Evolutionary conservation across 2,329 filamentous ascomycete species (phyloP).

Genomic region (Penicillium janthinellum): DNA sequence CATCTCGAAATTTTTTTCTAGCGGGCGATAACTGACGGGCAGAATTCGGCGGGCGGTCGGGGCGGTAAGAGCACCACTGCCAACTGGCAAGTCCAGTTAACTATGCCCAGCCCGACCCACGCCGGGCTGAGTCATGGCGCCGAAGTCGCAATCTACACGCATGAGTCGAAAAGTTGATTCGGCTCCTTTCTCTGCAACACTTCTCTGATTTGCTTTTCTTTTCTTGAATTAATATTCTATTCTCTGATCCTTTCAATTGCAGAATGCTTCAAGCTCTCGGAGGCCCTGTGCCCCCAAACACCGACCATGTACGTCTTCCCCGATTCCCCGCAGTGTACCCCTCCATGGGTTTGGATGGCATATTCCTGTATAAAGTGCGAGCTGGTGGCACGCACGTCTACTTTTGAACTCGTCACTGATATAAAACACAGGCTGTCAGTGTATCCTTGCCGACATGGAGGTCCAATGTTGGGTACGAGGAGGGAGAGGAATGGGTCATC

Average conservation of each 20-base stretch:
- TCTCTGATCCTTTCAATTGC: constrained; percentile 9
- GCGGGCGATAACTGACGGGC: constrained; percentile 16
- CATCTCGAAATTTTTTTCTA: constrained; percentile 26
- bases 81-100: not conserved
- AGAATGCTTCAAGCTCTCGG: constrained; percentile 55
- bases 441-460: constrained; percentile 94
- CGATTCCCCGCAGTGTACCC: constrained; percentile 25
- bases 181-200: constrained; percentile 3
- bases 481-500: constrained; percentile 85
- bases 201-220: not conserved
- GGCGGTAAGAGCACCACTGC: not conserved
- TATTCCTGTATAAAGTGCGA: not conserved
- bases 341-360: constrained; percentile 19
- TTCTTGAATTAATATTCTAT: constrained; percentile 11
- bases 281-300: constrained; percentile 75
- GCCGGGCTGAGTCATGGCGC: constrained; percentile 19
- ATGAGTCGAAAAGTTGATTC: constrained; percentile 9
- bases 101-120: not conserved
- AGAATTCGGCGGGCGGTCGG: constrained; percentile 6
- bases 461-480: constrained; percentile 89
- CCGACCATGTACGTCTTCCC: constrained; percentile 67
- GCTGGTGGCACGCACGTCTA: not conserved
- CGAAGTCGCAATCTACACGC: constrained; percentile 25
- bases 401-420: constrained; percentile 5
- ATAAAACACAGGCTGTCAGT: constrained; percentile 75